Evolutionary conservation across 768 basidiomycete genomes (phyloP), one percentile per base, ranked within the genome.

Genomic region (Botryobasidium botryosum): DNA sequence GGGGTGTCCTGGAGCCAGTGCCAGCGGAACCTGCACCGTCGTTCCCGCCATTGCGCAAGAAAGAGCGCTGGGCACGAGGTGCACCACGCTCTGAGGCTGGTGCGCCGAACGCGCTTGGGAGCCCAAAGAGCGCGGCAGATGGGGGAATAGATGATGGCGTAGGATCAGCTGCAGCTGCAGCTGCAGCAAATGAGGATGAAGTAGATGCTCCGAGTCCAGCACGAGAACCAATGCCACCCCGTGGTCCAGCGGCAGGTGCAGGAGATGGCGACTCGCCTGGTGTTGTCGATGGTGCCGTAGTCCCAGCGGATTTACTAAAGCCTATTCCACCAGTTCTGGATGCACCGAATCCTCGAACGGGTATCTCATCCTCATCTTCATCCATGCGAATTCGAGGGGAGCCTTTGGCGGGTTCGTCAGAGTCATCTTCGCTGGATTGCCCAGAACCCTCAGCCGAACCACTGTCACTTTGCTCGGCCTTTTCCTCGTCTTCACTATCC

Each of bases 21-120:
- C 44, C 48, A 5, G 56, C 48, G 6, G 50, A 28, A 1, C 58
- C 28, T 13, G 75, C 61, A 3, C 69, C 55, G 27, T 62, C 58
- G 26, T 61, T 57, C 1, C 45, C 40, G 13, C 29, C 36, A 1
- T 46, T 25, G 42, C 79, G 78, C 27, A 75, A 59, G 56, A 90
- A 77, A 7, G 68, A 62, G 2, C 68, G 65, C 35, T 66, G 68
- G 0, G 63, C 38, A 1, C 48, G 41, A 17, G n/a, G n/a, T n/a
- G n/a, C n/a, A n/a, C n/a, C n/a, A n/a, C n/a, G n/a, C n/a, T 50
- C 37, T 31, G 62, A 61, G n/a, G 60, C 47, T 20, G 59, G 23
- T n/a, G 47, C 56, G 31, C 69, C 66, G 37, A 68, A 65, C 1
- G 67, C 51, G 20, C 69, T 48, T 35, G 35, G 52, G 44, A 56